These are phyloP conservation scores for Polyporus arcularius DNA, from an alignment of 768 basidiomycete genomes.

Conservation along the genomic window DNA sequence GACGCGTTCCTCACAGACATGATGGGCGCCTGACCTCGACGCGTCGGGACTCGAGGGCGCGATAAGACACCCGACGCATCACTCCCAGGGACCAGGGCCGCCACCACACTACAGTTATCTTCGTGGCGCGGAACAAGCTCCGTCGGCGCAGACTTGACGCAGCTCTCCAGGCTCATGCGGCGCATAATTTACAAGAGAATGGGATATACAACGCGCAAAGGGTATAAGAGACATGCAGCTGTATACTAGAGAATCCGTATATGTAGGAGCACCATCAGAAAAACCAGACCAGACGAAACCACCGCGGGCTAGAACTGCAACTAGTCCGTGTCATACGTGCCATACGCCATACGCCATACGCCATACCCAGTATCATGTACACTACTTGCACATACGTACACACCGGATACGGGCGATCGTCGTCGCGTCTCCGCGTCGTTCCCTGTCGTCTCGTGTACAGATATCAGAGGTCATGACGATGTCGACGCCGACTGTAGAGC, in stretches of 20 bases:
- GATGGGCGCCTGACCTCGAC: neutral
- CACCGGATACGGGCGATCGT: slow-evolving; percentile 11
- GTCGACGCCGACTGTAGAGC: neutral
- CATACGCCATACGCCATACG: slow-evolving; percentile 2
- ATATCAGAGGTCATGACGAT: neutral
- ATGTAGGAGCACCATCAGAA: neutral
- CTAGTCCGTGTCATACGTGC: slow-evolving; percentile 6
- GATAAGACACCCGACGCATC: neutral
- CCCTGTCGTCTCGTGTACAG: neutral
- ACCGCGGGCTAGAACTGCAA: neutral
- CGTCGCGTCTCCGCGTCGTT: neutral
- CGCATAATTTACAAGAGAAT: slow-evolving; percentile 14
- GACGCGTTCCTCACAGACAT: neutral
- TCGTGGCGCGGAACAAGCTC: neutral
- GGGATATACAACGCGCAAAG: slow-evolving; percentile 18
- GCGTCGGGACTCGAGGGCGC: neutral
- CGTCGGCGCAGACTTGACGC: neutral
- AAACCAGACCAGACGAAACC: neutral
- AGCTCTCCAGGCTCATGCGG: neutral
- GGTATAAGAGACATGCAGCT: slow-evolving; percentile 20
- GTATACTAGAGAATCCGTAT: slow-evolving; percentile 20
- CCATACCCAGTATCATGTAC: neutral
- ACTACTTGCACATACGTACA: neutral
- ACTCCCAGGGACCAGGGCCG: neutral
- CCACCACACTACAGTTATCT: neutral